phyloP scores from a whole-genome alignment of 208 protist genomes.

The Kentomonas sorsogonicus region DNA sequence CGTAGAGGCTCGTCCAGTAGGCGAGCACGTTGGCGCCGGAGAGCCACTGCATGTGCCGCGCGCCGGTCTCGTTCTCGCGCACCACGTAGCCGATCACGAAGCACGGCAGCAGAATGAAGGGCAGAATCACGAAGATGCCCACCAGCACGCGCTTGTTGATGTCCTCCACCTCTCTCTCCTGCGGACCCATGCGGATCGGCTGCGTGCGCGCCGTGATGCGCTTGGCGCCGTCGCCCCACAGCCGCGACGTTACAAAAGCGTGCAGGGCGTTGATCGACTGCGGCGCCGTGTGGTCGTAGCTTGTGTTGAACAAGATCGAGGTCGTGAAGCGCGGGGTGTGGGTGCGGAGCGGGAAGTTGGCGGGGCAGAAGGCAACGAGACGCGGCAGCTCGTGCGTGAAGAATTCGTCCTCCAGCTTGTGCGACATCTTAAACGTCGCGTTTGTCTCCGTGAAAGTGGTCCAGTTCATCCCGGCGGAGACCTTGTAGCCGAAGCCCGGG shows the following conservation, averaged over 20 bases:
- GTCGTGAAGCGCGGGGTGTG: slow-evolving; percentile 17
- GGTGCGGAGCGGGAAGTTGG: slow-evolving; percentile 19
- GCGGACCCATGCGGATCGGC: slow-evolving; percentile 56
- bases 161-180: slow-evolving; percentile 43
- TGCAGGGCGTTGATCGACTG: slow-evolving; percentile 53
- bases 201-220: slow-evolving; percentile 40
- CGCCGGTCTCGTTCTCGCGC: slow-evolving; percentile 62
- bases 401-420: slow-evolving; percentile 20
- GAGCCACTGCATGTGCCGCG: slow-evolving; percentile 80
- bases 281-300: slow-evolving; percentile 40
- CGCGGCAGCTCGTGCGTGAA: slow-evolving; percentile 28
- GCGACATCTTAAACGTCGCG: slow-evolving; percentile 31
- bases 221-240: slow-evolving; percentile 27
- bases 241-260: slow-evolving; percentile 40
- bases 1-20: slow-evolving; percentile 77
- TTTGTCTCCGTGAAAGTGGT: slow-evolving; percentile 10
- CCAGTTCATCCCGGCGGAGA: slow-evolving; percentile 1
- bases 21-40: slow-evolving; percentile 56
- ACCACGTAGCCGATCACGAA: slow-evolving; percentile 78
- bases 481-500: slow-evolving; percentile 23
- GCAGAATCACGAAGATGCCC: slow-evolving; percentile 73
- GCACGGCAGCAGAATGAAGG: slow-evolving; percentile 79
- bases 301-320: slow-evolving; percentile 60
- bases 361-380: slow-evolving; percentile 43
- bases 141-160: slow-evolving; percentile 55